Conservation (phyloP, 2,329 filamentous ascomycete species). For the Ophiocordyceps australis region DNA sequence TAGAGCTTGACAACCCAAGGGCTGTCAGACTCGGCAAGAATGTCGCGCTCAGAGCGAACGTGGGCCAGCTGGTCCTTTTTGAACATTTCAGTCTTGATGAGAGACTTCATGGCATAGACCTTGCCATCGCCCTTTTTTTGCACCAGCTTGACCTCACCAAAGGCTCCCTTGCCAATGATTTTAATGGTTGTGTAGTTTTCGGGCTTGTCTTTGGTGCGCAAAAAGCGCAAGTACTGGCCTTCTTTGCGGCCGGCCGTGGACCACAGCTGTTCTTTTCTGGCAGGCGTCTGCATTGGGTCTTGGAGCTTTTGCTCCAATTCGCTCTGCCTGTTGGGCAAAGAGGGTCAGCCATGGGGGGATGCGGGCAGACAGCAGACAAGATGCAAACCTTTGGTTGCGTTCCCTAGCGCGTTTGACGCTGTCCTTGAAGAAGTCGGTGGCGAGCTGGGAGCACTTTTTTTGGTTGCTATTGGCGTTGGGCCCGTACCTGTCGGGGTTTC, state of each 20-base stretch:
- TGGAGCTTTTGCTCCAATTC: constrained; percentile 77
- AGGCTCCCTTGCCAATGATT: constrained; percentile 97
- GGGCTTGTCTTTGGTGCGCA: constrained; percentile 82
- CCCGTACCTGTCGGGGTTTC: constrained; percentile 67
- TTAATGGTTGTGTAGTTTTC: constrained; percentile 94
- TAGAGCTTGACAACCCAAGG: constrained; percentile 98
- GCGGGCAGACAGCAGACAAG: too few species aligned
- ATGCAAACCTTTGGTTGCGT: constrained; percentile 74
- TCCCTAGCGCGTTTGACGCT: constrained; percentile 92
- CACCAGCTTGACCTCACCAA: constrained; percentile 94
- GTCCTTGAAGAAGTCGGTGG: constrained; percentile 93
- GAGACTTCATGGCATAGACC: constrained; percentile 94
- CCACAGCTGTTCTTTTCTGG: constrained; percentile 70
- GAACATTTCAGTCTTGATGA: constrained; percentile 99
- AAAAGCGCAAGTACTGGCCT: constrained; percentile 81
- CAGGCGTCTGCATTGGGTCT: constrained; percentile 55
- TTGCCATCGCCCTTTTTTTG: constrained; percentile 93
- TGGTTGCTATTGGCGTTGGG: constrained; percentile 48
- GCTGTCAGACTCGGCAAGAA: constrained; percentile 96
- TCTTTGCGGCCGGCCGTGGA: constrained; percentile 75
- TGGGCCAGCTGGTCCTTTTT: constrained; percentile 97
- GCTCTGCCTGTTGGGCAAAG: constrained; percentile 49
- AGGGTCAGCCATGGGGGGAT: too few species aligned
- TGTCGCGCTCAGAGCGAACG: constrained; percentile 93
- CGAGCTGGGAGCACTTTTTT: constrained; percentile 50